Evolutionary conservation across 78 protist genomes (phyloP), one percentile per base, ranked within the genome.

Genomic region (Chrysochromulina tobinii): DNA sequence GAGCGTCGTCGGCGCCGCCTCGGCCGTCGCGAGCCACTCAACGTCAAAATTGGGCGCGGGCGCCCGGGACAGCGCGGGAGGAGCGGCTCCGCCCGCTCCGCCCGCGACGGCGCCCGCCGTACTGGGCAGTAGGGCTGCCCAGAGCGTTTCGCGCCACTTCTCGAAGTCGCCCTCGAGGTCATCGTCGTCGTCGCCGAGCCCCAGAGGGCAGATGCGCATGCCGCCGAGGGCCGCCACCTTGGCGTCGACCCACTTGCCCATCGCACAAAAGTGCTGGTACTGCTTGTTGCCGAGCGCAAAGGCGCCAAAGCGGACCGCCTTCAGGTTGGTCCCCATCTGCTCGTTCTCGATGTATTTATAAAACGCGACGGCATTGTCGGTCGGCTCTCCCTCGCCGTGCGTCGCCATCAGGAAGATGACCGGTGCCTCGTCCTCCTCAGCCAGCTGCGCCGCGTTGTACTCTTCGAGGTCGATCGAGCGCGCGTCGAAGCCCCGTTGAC

Each of bases 381-480:
- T 93, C 27, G 98, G 98, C 66, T 97, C 98, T 57, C 98, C 96
- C 77, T 97, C 98, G 50, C 98, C 98, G 85, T 96, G 96, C 7
- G 98, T 97, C 1, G 98, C 93, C 64, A 95, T 84, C 50, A 95
- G 64, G 58, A 97, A 93, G 94, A 96, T 48, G 27, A 68, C 91
- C 73, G 94, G 83, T 18, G 53, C 68, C 61, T 72, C 93, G 51
- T 6, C 23, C 15, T 53, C 68, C 27, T 51, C n/a, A 5, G 87
- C 50, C 0, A 77, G 57, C 25, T 93, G 79, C 55, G 79, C 77
- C 4, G 50, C 11, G 27, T 61, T 23, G 81, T 15, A 17, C 48
- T 59, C 90, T 59, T 95, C 96, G 57, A 96, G 27, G 79, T 95
- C 98, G 72, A 79, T 38, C 51, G 92, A 91, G 6, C 92, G 88